These are phyloP conservation scores for Teunomyces cretensis DNA, from an alignment of 805 yeast species.

Conservation along the genomic window DNA sequence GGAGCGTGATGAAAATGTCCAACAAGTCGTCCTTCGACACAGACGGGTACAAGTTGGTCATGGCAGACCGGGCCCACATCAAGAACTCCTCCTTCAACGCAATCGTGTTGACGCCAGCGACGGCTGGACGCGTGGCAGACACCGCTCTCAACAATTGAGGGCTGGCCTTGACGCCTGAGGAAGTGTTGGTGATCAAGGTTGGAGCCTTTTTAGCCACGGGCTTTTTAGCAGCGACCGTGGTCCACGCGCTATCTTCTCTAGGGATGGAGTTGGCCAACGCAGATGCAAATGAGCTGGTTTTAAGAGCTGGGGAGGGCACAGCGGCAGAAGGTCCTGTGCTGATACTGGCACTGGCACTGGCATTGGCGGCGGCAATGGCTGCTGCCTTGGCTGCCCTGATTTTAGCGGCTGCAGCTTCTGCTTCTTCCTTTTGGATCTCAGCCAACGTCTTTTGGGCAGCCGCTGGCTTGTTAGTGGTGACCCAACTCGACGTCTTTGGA, in stretches of 20 bases:
- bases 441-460: slow-evolving; percentile 52
- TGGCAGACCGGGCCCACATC: slow-evolving; percentile 68
- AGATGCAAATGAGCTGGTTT: slow-evolving; percentile 30
- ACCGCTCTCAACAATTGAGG: slow-evolving; percentile 40
- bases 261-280: slow-evolving; percentile 29
- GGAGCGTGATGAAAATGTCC: slow-evolving; percentile 76
- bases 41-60: slow-evolving; percentile 67
- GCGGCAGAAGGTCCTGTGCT: no score
- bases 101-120: slow-evolving; percentile 19
- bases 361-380: slow-evolving; percentile 4
- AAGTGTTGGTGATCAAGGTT: slow-evolving; percentile 15
- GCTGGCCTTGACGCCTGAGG: slow-evolving; percentile 22
- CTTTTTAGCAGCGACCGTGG: slow-evolving; percentile 37
- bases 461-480: slow-evolving; percentile 20
- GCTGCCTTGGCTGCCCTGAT: slow-evolving; percentile 16
- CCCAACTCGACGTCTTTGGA: slow-evolving; percentile 49
- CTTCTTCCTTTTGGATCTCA: slow-evolving; percentile 64
- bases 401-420: slow-evolving; percentile 36
- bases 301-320: slow-evolving; percentile 6
- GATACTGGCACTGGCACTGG: slow-evolving; percentile 5
- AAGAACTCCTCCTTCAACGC: slow-evolving; percentile 56
- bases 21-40: slow-evolving; percentile 78
- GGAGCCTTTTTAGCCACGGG: slow-evolving; percentile 27
- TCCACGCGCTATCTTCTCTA: slow-evolving; percentile 46
- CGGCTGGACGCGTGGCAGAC: slow-evolving; percentile 31